A percentile compares a stretch with the other conserved stretches of the same genome.
phyloP scores from a whole-genome alignment of 352 stramenopile species.

The Globisporangium polare region DNA sequence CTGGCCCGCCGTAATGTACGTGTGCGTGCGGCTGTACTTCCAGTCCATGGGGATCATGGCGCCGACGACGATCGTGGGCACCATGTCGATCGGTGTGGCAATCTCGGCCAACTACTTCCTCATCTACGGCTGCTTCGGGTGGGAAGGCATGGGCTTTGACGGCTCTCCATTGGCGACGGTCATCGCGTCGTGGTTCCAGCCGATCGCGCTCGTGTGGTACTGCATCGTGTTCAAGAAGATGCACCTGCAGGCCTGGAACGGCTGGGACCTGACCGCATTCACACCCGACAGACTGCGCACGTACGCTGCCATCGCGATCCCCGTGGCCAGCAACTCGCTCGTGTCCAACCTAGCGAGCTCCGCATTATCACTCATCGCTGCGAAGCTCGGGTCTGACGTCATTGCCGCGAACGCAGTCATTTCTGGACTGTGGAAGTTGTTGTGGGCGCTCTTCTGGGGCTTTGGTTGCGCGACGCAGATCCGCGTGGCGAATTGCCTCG shows the following conservation, averaged over 20 bases:
- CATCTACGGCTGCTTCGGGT: constrained; percentile 59
- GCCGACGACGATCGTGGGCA: constrained; percentile 64
- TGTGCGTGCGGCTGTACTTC: constrained; percentile 77
- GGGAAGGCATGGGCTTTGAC: constrained; percentile 65
- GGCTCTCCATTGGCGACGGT: constrained; percentile 71
- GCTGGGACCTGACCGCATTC: constrained; percentile 54
- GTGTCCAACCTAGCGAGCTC: constrained; percentile 77
- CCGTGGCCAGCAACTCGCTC: constrained; percentile 57
- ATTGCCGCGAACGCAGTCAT: constrained; percentile 78
- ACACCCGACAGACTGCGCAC: constrained; percentile 52
- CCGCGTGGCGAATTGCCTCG: constrained; percentile 71
- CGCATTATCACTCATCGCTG: constrained; percentile 60
- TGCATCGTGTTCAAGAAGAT: constrained; percentile 73
- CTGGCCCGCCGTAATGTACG: constrained; percentile 72
- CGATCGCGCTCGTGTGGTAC: constrained; percentile 70
- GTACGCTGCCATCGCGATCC: constrained; percentile 62
- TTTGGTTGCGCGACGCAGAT: constrained; percentile 77
- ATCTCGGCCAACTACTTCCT: constrained; percentile 60
- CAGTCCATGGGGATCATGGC: constrained; percentile 82
- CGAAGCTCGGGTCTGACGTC: constrained; percentile 64
- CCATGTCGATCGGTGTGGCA: constrained; percentile 60
- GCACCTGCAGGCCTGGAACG: constrained; percentile 63
- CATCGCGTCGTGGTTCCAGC: constrained; percentile 79
- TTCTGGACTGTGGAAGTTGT: constrained; percentile 52
- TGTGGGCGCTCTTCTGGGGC: constrained; percentile 79